Percentiles rank a stretch among this genome's conserved stretches.
These are phyloP conservation scores for Colletotrichum sp. DNA, from an alignment of 2,329 filamentous ascomycete genomes.

Conservation along the genomic window DNA sequence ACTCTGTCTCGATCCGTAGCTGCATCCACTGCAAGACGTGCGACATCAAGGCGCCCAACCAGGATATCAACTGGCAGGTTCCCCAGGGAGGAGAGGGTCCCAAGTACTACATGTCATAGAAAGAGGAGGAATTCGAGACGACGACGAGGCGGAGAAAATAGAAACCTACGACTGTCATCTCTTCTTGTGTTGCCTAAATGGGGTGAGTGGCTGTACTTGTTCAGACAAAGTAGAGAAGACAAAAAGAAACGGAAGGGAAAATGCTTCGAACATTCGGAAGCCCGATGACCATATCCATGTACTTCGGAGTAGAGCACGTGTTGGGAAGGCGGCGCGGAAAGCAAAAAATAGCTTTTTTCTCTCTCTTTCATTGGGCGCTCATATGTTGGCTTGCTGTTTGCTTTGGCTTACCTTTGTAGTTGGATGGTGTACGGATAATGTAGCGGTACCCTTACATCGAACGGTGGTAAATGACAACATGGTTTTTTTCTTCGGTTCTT, in stretches of 20 bases:
- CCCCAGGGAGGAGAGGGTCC: slow-evolving; percentile 87
- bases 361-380: background rate
- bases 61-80: slow-evolving; percentile 97
- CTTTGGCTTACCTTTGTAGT: background rate
- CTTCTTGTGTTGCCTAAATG: background rate
- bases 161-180: background rate
- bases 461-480: background rate
- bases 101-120: slow-evolving; percentile 73
- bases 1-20: slow-evolving; percentile 48
- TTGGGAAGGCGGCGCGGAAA: background rate
- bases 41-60: slow-evolving; percentile 95
- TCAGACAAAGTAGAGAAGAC: background rate
- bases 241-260: background rate
- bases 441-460: background rate
- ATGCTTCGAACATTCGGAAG: background rate
- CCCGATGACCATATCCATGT: background rate
- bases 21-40: slow-evolving; percentile 99
- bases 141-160: background rate
- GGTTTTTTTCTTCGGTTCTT: background rate
- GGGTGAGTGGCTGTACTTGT: background rate
- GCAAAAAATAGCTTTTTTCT: background rate
- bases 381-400: background rate
- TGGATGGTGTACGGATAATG: background rate
- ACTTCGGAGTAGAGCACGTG: background rate
- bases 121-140: background rate